These are phyloP conservation scores for Fraxinus anomala DNA, from an alignment of 257 asterid species.

Conservation along the genomic window DNA sequence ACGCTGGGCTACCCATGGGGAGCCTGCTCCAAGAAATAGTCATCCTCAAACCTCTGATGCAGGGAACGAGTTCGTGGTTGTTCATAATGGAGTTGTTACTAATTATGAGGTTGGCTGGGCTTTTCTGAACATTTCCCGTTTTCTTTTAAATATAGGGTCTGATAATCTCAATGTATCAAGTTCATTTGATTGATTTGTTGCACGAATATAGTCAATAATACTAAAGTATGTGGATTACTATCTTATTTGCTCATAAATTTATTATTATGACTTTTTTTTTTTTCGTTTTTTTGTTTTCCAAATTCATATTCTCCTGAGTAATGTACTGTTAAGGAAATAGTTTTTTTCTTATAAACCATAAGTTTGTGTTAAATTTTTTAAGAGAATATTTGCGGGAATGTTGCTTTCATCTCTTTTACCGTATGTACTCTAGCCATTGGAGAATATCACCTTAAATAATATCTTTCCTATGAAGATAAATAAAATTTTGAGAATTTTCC, in stretches of 20 bases:
- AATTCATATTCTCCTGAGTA: slow-evolving; percentile 7
- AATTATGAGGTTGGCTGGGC: slow-evolving; percentile 74
- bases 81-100: slow-evolving; percentile 94
- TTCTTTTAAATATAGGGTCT: slow-evolving; percentile 8
- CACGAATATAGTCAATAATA: slow-evolving; percentile 5
- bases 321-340: neutral
- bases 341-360: neutral
- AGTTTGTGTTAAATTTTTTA: neutral
- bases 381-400: neutral
- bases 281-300: too few relatives aligned
- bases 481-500: neutral
- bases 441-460: neutral
- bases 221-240: neutral
- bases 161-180: neutral
- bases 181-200: slow-evolving; percentile 11
- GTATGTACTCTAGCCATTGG: neutral
- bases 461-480: neutral
- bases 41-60: slow-evolving; percentile 92
- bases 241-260: neutral
- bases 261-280: neutral
- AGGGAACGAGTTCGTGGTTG: slow-evolving; percentile 83
- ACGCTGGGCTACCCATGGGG: slow-evolving; percentile 99
- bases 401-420: neutral
- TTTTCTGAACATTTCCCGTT: neutral
- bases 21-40: slow-evolving; percentile 94